Evolutionary conservation across 2,329 filamentous ascomycete genomes (phyloP), one percentile per base, ranked within the genome.

Genomic region (Sporothrix schenckii): DNA sequence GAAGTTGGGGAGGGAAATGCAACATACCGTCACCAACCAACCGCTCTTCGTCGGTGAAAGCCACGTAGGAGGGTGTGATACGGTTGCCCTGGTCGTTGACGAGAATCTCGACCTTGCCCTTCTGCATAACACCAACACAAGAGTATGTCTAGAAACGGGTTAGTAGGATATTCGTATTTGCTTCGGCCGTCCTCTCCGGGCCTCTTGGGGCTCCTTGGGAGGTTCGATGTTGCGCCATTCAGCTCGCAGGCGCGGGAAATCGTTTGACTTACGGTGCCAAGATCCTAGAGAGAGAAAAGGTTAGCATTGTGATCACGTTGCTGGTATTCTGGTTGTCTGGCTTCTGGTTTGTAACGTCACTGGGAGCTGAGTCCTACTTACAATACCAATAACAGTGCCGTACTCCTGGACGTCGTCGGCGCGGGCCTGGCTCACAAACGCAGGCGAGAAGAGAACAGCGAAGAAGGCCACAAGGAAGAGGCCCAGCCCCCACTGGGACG

Each of bases 51-150:
- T 98, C 94, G 82, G 93, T 98, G 83, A 97, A 97, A 78, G 93
- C 93, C 80, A 97, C 93, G 83, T 95, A 97, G 74, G 93, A 97
- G 70, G 93, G 93, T 77, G 93, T 97, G 77, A 97, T 97, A 85
- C 93, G 92, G 89, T 97, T 93, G 86, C 93, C 79, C 86, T 97
- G 93, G 83, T 97, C 93, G 86, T 97, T 97, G 83, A 92, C 92
- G 77, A 97, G 87, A 84, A 97, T 97, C 80, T 97, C 93, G 76
- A 97, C 93, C 83, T 94, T 95, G 81, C 93, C 93, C 80, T 93
- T 92, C 81, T 94, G 91, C 93, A 97, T 97, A 80, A 97, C 92
- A 91, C 92, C 93, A 77, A 97, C 93, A 83, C 93, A 97, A 78
- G 88, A 91, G 84, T 89, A 89, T 75, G 93, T 97, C 73, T 74